phyloP scores from a whole-genome alignment of 2,329 filamentous ascomycete genomes.

The Diaporthe amygdali region DNA sequence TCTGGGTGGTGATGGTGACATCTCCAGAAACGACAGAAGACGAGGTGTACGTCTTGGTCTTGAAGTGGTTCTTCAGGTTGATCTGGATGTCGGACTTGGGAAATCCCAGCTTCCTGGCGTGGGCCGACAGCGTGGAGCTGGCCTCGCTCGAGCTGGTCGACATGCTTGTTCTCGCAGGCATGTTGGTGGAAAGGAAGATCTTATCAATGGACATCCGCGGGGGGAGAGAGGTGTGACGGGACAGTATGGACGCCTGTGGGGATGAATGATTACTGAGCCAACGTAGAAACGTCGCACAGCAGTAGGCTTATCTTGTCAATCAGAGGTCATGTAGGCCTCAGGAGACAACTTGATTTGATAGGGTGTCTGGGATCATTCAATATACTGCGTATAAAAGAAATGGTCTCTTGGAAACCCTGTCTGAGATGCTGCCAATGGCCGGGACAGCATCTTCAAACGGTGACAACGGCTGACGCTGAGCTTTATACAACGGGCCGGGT shows the following conservation, averaged over 20 bases:
- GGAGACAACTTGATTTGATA: background rate
- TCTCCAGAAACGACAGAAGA: constrained; percentile 56
- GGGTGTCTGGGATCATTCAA: background rate
- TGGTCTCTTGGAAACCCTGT: background rate
- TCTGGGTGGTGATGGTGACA: constrained; percentile 49
- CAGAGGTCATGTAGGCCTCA: background rate
- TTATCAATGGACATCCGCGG: background rate
- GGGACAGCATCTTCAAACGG: background rate
- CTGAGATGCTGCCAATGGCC: background rate
- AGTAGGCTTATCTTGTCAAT: background rate
- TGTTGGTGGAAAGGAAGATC: background rate
- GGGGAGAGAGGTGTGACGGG: background rate
- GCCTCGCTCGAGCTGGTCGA: constrained; percentile 24
- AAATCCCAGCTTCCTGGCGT: constrained; percentile 25
- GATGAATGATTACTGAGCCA: background rate
- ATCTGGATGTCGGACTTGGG: constrained; percentile 50
- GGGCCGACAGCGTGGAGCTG: constrained; percentile 23
- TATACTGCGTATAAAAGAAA: background rate
- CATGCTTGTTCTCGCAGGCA: constrained; percentile 13
- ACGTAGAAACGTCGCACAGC: background rate
- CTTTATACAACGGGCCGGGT: background rate
- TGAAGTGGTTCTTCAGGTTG: constrained; percentile 58
- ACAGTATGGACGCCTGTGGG: background rate
- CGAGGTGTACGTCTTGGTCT: constrained; percentile 61
- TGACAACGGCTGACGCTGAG: constrained; percentile 1